Base-by-base conservation (phyloP, 768 basidiomycete genomes). In the Fibroporia radiculosa region DNA sequence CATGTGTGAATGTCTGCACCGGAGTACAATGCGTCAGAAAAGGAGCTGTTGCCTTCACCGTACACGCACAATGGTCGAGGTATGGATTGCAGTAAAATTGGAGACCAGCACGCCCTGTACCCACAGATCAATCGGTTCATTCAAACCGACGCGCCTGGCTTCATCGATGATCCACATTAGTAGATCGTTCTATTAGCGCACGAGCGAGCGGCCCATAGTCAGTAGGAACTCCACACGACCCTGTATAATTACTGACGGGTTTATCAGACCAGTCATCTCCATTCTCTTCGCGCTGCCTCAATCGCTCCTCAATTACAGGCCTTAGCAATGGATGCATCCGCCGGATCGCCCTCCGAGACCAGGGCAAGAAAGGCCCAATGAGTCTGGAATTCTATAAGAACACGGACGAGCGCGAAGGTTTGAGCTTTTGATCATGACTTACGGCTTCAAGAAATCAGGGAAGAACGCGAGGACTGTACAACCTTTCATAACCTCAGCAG, bases 111-210 rank as follows among this genome's bases (percentile, higher is more conserved):
- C 39, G 23, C 54, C 46, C n/a, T 47, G 44, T 5, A 64, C 60
- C 6, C 72, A 50, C 22, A 65, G 58, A 16, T 40, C 34, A 3
- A 58, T 45, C 19, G 59, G 62, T 27, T 58, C 42, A 7, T 23
- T 31, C 10, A n/a, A 11, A 31, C 22, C 35, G 24, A 27, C 20
- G 44, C 13, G 25, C 38, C 50, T 34, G 0, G 69, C 67, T 16
- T 57, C 56, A 22, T 69, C 70, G 35, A 75, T 54, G 6, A 74
- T 51, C 74, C 74, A 77, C 31, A 62, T 63, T 4, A 75, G 62
- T 28, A 71, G 52, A 49, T 77, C 72, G 42, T 69, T 68, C 74
- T 72, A 29, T 6, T 23, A 26, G 25, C 10, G 23, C 39, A 40
- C 18, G 5, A 42, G 28, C 23, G 34, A 12, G 20, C 20, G 6